Conservation (phyloP, 306 rosid genomes). For the Quercus variabilis region DNA sequence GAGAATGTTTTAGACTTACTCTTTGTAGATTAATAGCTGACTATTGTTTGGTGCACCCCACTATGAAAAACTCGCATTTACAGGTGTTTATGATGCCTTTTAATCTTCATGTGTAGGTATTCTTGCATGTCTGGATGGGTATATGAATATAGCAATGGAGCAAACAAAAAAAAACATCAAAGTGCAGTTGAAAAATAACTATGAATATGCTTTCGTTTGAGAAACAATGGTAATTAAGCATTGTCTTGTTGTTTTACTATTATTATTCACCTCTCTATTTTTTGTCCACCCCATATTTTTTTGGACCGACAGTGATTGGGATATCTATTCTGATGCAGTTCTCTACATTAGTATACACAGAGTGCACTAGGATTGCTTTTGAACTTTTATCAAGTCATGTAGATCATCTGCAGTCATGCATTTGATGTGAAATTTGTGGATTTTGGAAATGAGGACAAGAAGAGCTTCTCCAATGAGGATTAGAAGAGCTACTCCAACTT, state of each 20-base stretch:
- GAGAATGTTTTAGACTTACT: neutral
- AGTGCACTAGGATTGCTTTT: too few relatives aligned
- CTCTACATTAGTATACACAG: too few relatives aligned
- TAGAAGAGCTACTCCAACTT: too few relatives aligned
- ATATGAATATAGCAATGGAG: slow-evolving; percentile 98
- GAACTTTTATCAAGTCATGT: too few relatives aligned
- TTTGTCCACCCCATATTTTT: neutral
- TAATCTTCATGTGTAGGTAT: slow-evolving; percentile 54
- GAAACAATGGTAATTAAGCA: slow-evolving; percentile 55
- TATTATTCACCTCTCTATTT: neutral
- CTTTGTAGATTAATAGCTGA: neutral
- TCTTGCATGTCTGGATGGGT: slow-evolving; percentile 88
- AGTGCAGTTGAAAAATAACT: slow-evolving; percentile 86
- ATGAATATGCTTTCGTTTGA: slow-evolving; percentile 96
- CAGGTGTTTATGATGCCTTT: neutral
- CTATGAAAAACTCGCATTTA: neutral
- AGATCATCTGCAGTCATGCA: too few relatives aligned
- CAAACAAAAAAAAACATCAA: slow-evolving; percentile 87
- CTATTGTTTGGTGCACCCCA: neutral
- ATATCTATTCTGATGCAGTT: too few relatives aligned
- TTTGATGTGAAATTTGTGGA: neutral
- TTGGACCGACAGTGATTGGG: neutral
- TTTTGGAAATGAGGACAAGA: neutral
- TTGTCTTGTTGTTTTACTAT: neutral
- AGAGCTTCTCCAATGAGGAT: neutral